Percentiles rank a stretch among this genome's conserved stretches.
These are phyloP conservation scores for Sphagnum tenellum DNA, from an alignment of 225 moss, liverwort and hornwort genomes.

Conservation along the genomic window DNA sequence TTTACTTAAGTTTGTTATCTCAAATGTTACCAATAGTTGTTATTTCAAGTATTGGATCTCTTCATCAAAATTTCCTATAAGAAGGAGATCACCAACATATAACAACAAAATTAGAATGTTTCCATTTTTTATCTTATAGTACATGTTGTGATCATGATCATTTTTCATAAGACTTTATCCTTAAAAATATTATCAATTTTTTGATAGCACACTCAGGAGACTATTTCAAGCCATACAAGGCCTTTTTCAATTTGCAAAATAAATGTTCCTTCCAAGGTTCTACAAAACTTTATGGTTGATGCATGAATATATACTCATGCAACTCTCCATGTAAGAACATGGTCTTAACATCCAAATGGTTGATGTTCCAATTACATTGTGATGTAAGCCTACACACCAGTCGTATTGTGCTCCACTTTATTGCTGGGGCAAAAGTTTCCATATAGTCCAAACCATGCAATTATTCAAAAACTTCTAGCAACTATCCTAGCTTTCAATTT, in stretches of 20 bases:
- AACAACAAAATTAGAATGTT: not conserved
- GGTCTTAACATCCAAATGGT: slow-evolving; percentile 4
- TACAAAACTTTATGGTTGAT: slow-evolving; percentile 1
- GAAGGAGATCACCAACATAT: slow-evolving; percentile 1
- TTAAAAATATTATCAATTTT: not conserved
- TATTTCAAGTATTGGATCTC: not conserved
- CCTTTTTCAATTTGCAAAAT: slow-evolving; percentile 3
- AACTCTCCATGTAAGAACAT: slow-evolving; percentile 8
- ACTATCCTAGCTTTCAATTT: slow-evolving; percentile 7
- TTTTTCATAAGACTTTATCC: not conserved
- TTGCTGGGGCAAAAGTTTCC: slow-evolving; percentile 3
- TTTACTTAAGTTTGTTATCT: not conserved
- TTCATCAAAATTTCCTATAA: not conserved
- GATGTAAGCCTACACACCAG: not conserved
- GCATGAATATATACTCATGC: slow-evolving; percentile 5
- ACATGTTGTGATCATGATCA: not conserved
- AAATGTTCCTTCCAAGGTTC: not conserved
- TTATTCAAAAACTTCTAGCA: slow-evolving; percentile 4
- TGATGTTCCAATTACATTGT: not conserved
- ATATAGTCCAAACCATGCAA: not conserved
- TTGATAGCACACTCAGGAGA: slow-evolving; percentile 1
- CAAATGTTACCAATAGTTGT: not conserved
- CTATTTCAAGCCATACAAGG: slow-evolving; percentile 7
- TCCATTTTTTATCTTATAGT: not conserved
- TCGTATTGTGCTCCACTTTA: slow-evolving; percentile 3